Conservation (phyloP, 805 yeast species). For the Ogataea pini region DNA sequence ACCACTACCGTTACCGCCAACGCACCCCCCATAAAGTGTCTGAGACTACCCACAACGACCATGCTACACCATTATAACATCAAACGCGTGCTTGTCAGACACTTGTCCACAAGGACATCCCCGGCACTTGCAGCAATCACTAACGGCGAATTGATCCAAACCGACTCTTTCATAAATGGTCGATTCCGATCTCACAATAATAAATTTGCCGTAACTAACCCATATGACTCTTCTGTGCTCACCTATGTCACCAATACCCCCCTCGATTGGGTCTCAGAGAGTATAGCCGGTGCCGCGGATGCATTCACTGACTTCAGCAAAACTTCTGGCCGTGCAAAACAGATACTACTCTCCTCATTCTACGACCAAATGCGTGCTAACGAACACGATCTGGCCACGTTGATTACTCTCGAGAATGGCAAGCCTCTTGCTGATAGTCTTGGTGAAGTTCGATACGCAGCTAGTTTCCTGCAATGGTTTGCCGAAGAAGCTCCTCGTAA, state of each 20-base stretch:
- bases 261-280: conserved; percentile 47
- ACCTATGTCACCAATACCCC: conserved; percentile 56
- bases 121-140: conserved; percentile 26
- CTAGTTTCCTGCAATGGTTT: conserved; percentile 85
- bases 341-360: conserved; percentile 52
- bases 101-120: neutral
- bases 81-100: neutral
- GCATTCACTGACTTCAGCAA: conserved; percentile 52
- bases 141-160: conserved; percentile 52
- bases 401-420: conserved; percentile 74
- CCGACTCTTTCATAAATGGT: conserved; percentile 71
- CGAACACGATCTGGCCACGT: conserved; percentile 61
- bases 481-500: conserved; percentile 77
- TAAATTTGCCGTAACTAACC: conserved; percentile 45
- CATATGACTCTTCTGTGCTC: conserved; percentile 57
- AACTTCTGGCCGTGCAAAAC: conserved; percentile 56
- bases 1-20: too few relatives aligned
- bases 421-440: conserved; percentile 68
- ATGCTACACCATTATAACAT: neutral
- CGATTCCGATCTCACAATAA: conserved; percentile 45
- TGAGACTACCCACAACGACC: too few relatives aligned
- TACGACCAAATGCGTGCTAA: conserved; percentile 55
- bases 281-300: conserved; percentile 52
- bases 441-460: conserved; percentile 69
- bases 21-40: too few relatives aligned